phyloP scores from a whole-genome alignment of 768 basidiomycete species.

The Leccinum boreale region DNA sequence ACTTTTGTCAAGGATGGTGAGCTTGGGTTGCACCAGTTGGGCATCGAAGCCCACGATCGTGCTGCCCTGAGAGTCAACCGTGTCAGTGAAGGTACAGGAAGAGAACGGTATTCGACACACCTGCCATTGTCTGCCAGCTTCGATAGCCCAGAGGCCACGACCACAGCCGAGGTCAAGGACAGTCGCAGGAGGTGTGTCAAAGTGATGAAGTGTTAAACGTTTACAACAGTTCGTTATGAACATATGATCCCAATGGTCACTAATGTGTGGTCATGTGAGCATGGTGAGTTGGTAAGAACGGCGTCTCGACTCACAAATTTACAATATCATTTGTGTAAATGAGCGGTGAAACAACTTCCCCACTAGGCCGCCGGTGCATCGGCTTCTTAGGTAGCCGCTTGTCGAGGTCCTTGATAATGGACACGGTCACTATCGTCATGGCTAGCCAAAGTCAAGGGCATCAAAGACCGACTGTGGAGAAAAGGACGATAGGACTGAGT shows the following conservation, averaged over 20 bases:
- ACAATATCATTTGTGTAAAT: constrained; percentile 45
- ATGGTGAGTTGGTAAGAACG: neutral
- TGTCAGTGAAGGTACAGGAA: neutral
- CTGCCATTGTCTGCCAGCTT: constrained; percentile 65
- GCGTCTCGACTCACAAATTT: constrained; percentile 46
- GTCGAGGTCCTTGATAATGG: constrained; percentile 43
- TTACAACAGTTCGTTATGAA: constrained; percentile 50
- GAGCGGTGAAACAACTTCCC: constrained; percentile 56
- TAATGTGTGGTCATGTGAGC: constrained; percentile 24
- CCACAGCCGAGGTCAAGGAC: constrained; percentile 75
- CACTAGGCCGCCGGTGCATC: constrained; percentile 41
- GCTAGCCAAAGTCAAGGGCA: constrained; percentile 20
- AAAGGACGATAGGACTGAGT: constrained; percentile 9
- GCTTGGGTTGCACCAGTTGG: constrained; percentile 49
- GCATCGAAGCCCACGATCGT: constrained; percentile 61
- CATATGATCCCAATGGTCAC: constrained; percentile 72
- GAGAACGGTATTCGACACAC: constrained; percentile 37
- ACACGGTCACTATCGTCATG: constrained; percentile 22
- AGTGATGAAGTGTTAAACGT: constrained; percentile 53
- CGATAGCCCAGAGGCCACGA: constrained; percentile 65
- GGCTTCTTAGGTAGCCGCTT: constrained; percentile 40
- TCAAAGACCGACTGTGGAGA: constrained; percentile 15
- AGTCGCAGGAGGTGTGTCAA: constrained; percentile 45
- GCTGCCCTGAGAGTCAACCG: constrained; percentile 39
- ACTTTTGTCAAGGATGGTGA: constrained; percentile 34